Percentiles rank a stretch among this genome's conserved stretches.
These are phyloP conservation scores for Talaromyces sp. DNA, from an alignment of 2,329 filamentous ascomycete genomes.

Conservation along the genomic window DNA sequence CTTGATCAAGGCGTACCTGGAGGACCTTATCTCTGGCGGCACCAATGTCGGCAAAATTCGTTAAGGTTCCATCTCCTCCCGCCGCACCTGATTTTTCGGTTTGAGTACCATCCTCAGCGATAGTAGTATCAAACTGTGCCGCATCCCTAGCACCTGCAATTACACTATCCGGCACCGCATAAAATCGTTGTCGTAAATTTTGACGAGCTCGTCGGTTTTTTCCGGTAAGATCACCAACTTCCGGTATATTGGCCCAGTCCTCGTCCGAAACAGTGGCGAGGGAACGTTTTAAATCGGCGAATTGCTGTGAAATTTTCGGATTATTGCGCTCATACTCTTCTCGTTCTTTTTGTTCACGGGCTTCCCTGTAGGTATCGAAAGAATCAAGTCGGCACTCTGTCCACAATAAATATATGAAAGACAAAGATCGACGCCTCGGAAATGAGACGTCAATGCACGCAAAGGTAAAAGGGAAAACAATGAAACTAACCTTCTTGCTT, in stretches of 20 bases:
- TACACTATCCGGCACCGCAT: conserved; percentile 94
- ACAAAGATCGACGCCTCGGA: conserved; percentile 57
- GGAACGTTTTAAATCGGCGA: conserved; percentile 89
- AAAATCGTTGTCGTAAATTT: conserved; percentile 78
- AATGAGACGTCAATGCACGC: conserved; percentile 17
- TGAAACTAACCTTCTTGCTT: conserved; percentile 73
- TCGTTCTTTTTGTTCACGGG: conserved; percentile 81
- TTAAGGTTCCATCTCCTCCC: conserved; percentile 77
- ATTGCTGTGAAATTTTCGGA: conserved; percentile 96
- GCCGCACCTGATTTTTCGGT: conserved; percentile 47
- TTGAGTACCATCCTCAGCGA: conserved; percentile 72
- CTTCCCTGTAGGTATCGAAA: conserved; percentile 71
- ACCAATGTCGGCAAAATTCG: conserved; percentile 96
- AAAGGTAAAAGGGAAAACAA: conserved; percentile 23
- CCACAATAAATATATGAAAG: conserved; percentile 56
- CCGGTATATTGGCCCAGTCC: conserved; percentile 92
- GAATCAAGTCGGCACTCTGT: conserved; percentile 72
- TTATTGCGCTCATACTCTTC: conserved; percentile 97
- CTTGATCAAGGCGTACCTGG: conserved; percentile 88
- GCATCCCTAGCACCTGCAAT: conserved; percentile 79
- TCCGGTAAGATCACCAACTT: conserved; percentile 93
- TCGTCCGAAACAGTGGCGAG: conserved; percentile 86
- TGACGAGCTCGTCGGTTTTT: conserved; percentile 85
- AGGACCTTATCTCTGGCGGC: conserved; percentile 94
- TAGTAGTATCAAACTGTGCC: conserved; percentile 77